Percentiles rank a stretch among this genome's conserved stretches.
Conservation (phyloP, 495 filamentous ascomycete species). For the Podospora comata region DNA sequence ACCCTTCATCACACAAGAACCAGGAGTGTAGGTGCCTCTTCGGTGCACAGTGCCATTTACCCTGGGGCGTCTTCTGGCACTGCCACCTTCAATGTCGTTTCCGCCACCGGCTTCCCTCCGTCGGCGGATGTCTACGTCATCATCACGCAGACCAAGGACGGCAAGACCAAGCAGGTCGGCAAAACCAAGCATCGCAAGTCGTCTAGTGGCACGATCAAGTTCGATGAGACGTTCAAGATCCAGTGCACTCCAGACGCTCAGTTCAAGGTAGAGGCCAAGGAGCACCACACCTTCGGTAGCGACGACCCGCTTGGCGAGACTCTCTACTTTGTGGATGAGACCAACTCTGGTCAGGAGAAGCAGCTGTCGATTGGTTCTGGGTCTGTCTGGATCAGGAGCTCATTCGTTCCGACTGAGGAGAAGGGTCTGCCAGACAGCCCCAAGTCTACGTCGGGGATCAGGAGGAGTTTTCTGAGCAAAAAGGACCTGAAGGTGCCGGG, state of each 20-base stretch:
- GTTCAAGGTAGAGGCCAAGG: conserved; percentile 80
- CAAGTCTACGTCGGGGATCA: conserved; percentile 48
- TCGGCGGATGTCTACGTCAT: conserved; percentile 78
- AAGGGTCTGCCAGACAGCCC: conserved; percentile 52
- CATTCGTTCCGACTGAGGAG: conserved; percentile 45
- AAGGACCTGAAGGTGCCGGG: conserved; percentile 31
- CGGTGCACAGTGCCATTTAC: conserved; percentile 54
- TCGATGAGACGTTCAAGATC: conserved; percentile 75
- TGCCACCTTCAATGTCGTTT: conserved; percentile 75
- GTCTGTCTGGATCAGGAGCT: conserved; percentile 62
- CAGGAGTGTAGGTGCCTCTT: conserved; percentile 63
- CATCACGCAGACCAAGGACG: conserved; percentile 56
- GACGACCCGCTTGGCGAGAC: conserved; percentile 79
- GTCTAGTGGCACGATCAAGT: conserved; percentile 56
- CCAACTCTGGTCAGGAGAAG: conserved; percentile 70
- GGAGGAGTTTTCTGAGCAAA: conserved; percentile 54
- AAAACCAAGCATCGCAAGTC: conserved; percentile 84
- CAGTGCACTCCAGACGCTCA: conserved; percentile 76
- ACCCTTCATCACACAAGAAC: conserved; percentile 56
- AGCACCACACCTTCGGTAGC: conserved; percentile 75
- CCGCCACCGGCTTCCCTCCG: conserved; percentile 72
- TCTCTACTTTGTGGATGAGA: conserved; percentile 86
- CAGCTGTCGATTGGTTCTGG: conserved; percentile 65
- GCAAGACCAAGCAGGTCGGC: conserved; percentile 73
- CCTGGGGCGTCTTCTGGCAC: conserved; percentile 63